Evolutionary conservation across 179 eudicot species (phyloP).

Genomic region (Heliamphora pulchella): DNA sequence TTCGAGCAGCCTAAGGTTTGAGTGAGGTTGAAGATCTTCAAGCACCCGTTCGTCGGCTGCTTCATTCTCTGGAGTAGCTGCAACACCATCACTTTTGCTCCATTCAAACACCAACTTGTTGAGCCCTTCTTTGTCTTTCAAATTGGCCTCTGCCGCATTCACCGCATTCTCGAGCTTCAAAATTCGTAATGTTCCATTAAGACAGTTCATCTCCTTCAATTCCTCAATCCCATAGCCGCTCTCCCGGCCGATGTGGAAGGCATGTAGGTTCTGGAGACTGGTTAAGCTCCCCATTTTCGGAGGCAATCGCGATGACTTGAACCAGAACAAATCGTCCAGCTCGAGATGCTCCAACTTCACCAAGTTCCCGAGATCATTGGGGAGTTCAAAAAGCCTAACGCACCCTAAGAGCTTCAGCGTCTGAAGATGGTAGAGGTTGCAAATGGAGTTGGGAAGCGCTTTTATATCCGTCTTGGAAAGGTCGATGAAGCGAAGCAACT

Average conservation of each 20-base stretch:
- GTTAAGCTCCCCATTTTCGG: constrained; percentile 20
- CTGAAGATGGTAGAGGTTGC: constrained; percentile 23
- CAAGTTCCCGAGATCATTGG: constrained; percentile 26
- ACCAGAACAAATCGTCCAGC: constrained; percentile 29
- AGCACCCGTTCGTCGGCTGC: constrained; percentile 15
- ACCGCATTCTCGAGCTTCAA: constrained; percentile 22
- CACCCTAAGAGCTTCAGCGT: constrained; percentile 22
- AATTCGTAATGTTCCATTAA: constrained; percentile 20
- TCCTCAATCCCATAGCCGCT: constrained; percentile 25
- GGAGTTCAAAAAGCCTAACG: constrained; percentile 25
- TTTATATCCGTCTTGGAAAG: constrained; percentile 24
- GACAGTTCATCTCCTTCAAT: constrained; percentile 17
- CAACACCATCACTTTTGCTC: constrained; percentile 15
- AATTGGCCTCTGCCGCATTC: constrained; percentile 21
- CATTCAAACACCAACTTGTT: constrained; percentile 24
- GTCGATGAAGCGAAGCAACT: constrained; percentile 25
- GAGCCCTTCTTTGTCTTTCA: constrained; percentile 21
- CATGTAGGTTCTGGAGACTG: constrained; percentile 19
- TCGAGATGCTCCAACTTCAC: constrained; percentile 22
- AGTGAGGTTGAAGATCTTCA: constrained; percentile 26
- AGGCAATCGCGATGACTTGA: constrained; percentile 23
- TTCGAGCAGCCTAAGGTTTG: constrained; percentile 18
- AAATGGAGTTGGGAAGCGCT: constrained; percentile 23
- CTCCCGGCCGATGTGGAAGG: constrained; percentile 14
- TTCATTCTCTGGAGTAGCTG: constrained; percentile 12